Base-by-base conservation (phyloP, 2,329 filamentous ascomycete genomes). In the Cladophialophora chaetospira region DNA sequence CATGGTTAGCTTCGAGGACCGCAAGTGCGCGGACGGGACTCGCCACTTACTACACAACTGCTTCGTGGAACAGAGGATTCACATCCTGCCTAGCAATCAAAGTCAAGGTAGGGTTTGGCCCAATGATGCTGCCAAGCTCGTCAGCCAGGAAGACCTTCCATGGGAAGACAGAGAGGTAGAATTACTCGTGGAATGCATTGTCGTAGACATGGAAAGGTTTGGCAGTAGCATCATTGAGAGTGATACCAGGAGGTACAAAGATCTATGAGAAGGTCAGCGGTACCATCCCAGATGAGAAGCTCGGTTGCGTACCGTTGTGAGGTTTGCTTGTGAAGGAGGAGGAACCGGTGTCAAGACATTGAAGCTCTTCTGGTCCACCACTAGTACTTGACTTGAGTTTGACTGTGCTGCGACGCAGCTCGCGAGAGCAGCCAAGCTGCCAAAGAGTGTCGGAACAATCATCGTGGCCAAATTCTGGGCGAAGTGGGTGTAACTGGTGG, bases 11-110 rank as follows among this genome's bases (percentile, higher is more conserved):
- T 19, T 21, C 15, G 3, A 26, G 2, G 25, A n/a, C 19, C 13
- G 4, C 13, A 42, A 28, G n/a, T 26, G 10, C 3, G 17, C 10
- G 23, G 23, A 45, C 25, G 15, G 6, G 10, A 10, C 25, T 35
- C 6, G 28, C n/a, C 19, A 51, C 70, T 21, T 74, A 77, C 78
- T 79, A 84, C 0, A 81, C 74, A 8, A 81, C 78, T 5, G 81
- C 81, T 62, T 84, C 82, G 53, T 84, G 82, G 42, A 81, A 84
- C 4, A 81, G 63, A 0, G 78, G 79, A 44, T 81, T 72, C 0
- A 66, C 69, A 0, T 70, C 73, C 0, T 76, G 72, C 3, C 74
- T 70, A 1, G 77, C 79, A 5, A 82, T 73, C 11, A 81, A 68
- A 0, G 80, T 80, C 58, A 83, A 65, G 0, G 77, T 77, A 0